These are phyloP conservation scores for Karstenula rhodostoma DNA, from an alignment of 2,329 filamentous ascomycete species.

Conservation along the genomic window DNA sequence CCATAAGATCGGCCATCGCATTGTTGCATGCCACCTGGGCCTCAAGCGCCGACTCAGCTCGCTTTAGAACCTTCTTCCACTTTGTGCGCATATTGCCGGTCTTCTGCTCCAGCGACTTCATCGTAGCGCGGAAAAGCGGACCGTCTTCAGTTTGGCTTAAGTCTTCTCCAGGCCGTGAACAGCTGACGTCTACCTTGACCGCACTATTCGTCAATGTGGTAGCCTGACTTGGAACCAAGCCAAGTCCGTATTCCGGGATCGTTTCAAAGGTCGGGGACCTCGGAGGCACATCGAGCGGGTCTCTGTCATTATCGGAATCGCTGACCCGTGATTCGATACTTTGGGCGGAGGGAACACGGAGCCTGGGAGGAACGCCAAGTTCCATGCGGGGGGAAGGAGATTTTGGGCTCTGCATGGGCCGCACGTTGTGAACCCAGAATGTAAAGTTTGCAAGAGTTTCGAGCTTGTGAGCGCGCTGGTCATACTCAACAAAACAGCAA, in stretches of 20 bases:
- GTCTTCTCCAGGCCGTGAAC: conserved; percentile 83
- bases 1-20: conserved; percentile 81
- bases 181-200: conserved; percentile 87
- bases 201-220: conserved; percentile 48
- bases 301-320: conserved; percentile 66
- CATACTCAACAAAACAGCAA: conserved; percentile 98
- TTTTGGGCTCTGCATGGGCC: conserved; percentile 50
- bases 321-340: conserved; percentile 86
- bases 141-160: conserved; percentile 86
- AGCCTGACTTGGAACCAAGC: conserved; percentile 51
- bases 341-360: conserved; percentile 84
- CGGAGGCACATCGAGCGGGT: conserved; percentile 53
- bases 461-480: conserved; percentile 87
- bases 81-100: conserved; percentile 91
- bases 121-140: conserved; percentile 92
- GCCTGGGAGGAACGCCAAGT: conserved; percentile 75
- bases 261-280: conserved; percentile 57
- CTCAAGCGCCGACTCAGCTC: conserved; percentile 85
- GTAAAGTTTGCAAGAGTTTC: conserved; percentile 91
- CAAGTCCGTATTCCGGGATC: conserved; percentile 58
- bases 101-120: conserved; percentile 96
- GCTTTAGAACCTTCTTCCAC: conserved; percentile 96
- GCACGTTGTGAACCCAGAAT: conserved; percentile 87
- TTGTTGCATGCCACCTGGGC: conserved; percentile 87
- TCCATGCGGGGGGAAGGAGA: conserved; percentile 75